Base-by-base conservation (phyloP, 2,329 filamentous ascomycete species). In the Pseudocercospora fijiensis region DNA sequence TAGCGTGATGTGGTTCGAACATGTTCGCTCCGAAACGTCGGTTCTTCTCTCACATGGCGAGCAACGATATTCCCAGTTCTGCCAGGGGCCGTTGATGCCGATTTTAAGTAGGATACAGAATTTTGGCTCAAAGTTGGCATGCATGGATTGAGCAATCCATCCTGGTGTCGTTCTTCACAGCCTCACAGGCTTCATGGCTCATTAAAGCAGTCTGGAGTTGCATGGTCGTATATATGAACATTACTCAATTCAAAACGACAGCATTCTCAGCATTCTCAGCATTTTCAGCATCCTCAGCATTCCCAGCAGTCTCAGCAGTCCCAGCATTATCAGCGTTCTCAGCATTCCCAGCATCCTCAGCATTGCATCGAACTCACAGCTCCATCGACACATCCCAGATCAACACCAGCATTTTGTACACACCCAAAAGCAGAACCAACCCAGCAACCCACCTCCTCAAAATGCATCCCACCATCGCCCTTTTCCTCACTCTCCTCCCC, bases 401-500 rank as follows among this genome's bases (percentile, higher is more conserved):
- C 30, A 43, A 4, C 41, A 47, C 24, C 13, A 11, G 22, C 49
- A 5, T 53, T 53, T 26, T n/a, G 22, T 22, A 11, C 20, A 26
- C 8, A 51, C 13, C 5, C 33, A 57, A 11, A 24, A 56, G 26
- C 10, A 18, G n/a, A 20, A 4, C 11, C 6, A 13, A 26, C 28
- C 26, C 57, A 56, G 53, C 57, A 58, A 22, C 7, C 26, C 22
- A 4, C 9, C 11, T 33, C 37, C 13, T 47, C 57, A 58, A 28
- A 11, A 62, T 62, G 60, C 60, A 58, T 49, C 41, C 57, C n/a
- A 56, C 27, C 41, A 62, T 28, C 18, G 27, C 60, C 3, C 11
- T 58, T 28, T 20, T 58, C 55, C 30, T 62, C 60, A 22, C 55
- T 33, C 60, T 62, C 27, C 60, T 62, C 20, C 60, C 60, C 8